Conservation (phyloP, 305 asterid species). For the Plantago coronopus region DNA sequence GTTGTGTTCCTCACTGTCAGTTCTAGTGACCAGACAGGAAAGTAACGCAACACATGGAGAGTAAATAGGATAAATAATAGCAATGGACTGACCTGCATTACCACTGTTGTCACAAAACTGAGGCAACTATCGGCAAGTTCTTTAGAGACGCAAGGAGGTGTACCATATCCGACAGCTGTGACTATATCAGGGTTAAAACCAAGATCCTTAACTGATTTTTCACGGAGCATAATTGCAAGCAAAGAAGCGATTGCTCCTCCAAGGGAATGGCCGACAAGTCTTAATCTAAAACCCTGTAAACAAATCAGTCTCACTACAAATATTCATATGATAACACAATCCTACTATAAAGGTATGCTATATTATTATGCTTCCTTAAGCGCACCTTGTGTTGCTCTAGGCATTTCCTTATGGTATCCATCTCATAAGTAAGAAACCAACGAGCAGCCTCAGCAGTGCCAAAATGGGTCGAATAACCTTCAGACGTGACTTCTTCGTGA, state of each 20-base stretch:
- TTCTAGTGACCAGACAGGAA: background rate
- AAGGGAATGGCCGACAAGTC: slow-evolving; percentile 95
- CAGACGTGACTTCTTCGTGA: slow-evolving; percentile 68
- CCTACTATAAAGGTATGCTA: background rate
- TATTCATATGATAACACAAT: slow-evolving; percentile 11
- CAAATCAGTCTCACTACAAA: slow-evolving; percentile 41
- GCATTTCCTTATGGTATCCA: slow-evolving; percentile 63
- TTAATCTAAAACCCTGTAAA: slow-evolving; percentile 95
- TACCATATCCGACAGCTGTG: slow-evolving; percentile 71
- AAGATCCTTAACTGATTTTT: slow-evolving; percentile 60
- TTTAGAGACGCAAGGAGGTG: slow-evolving; percentile 91
- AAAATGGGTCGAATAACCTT: slow-evolving; percentile 84
- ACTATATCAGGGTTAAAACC: slow-evolving; percentile 84
- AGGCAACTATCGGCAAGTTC: slow-evolving; percentile 87
- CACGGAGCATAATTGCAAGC: slow-evolving; percentile 86
- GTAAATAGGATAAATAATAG: slow-evolving; percentile 11
- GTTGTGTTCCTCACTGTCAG: too few relatives aligned
- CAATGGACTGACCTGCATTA: slow-evolving; percentile 66
- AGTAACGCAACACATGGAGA: background rate
- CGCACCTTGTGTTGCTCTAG: slow-evolving; percentile 76
- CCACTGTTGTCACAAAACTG: slow-evolving; percentile 73
- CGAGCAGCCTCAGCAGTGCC: slow-evolving; percentile 97
- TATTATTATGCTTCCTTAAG: background rate
- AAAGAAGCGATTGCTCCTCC: slow-evolving; percentile 91
- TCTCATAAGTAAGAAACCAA: slow-evolving; percentile 80